phyloP scores from a whole-genome alignment of 2,329 filamentous ascomycete species.

The Colletotrichum noveboracense region DNA sequence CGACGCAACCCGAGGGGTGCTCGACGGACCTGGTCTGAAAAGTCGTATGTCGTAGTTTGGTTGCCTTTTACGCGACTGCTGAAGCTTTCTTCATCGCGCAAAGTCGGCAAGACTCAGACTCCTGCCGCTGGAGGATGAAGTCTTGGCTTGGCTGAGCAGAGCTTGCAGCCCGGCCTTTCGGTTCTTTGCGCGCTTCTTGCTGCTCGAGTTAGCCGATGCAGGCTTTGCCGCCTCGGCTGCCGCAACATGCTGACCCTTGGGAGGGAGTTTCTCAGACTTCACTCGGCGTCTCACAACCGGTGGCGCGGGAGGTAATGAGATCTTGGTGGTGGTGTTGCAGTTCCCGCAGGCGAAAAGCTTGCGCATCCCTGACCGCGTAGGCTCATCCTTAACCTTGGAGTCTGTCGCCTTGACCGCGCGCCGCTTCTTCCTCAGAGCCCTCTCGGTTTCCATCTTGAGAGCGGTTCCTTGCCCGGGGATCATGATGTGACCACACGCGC shows the following conservation, averaged over 20 bases:
- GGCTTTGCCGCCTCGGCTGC: conserved; percentile 23
- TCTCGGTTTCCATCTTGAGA: conserved; percentile 42
- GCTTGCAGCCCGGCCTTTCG: conserved; percentile 72
- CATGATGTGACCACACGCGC: conserved; percentile 66
- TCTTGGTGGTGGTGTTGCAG: conserved; percentile 10
- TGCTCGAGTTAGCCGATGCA: conserved; percentile 57
- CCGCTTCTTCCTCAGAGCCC: conserved; percentile 53
- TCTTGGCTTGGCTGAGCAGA: conserved; percentile 59
- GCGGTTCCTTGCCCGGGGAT: conserved; percentile 52
- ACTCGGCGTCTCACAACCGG: conserved; percentile 22
- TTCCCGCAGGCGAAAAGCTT: conserved; percentile 18
- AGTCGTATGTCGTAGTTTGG: neutral
- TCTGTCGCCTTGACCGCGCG: neutral
- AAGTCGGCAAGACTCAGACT: conserved; percentile 57
- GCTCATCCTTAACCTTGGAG: neutral
- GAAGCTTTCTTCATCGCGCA: conserved; percentile 51
- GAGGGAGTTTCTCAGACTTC: conserved; percentile 26
- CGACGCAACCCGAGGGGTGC: neutral
- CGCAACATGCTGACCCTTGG: neutral
- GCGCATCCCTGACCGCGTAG: neutral
- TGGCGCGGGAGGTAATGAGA: conserved; percentile 12
- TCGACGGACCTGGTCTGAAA: neutral
- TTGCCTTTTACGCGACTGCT: accelerated
- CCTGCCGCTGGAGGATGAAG: conserved; percentile 37
- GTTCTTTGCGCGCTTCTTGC: conserved; percentile 69